Base-by-base conservation (phyloP, 768 basidiomycete species). In the Podaxis sp. region DNA sequence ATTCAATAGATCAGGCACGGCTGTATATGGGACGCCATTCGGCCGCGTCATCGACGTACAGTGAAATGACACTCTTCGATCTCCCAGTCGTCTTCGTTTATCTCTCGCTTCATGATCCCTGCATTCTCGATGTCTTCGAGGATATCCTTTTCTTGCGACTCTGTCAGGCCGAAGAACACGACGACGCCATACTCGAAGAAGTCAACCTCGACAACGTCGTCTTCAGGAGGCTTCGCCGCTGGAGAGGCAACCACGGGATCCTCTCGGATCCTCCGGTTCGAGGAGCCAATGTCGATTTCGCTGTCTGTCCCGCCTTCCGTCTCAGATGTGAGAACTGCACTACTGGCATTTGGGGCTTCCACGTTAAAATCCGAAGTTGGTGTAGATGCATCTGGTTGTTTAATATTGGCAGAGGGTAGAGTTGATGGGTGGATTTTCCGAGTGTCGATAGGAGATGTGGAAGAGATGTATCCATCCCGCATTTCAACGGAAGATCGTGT, bases 41-140 rank as follows among this genome's bases (percentile, higher is more conserved):
- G 54, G 26, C n/a, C 33, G 24, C 11, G 20, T 48, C 22, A 48
- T 55, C 17, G 17, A 81, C 86, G 30, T 70, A 94, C 93, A 11
- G 84, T 81, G 75, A 87, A 97, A 78, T 97, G 95, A 67, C 91
- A 96, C 69, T 95, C 90, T 72, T 98, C 96, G 20, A 96, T 80
- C 71, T 97, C 94, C 95, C 95, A 96, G 66, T 89, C 84, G 10
- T 82, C 84, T 70, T 92, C 85, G 7, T 73, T 73, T 44, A 90
- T 77, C 56, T 78, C 80, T 48, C 89, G 75, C 58, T 82, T 84
- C 79, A 93, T 78, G 1, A 88, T 80, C 2, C 89, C 88, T 0
- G 91, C 93, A 41, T 78, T 82, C 4, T 86, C 83, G 17, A 95
- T 77, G 71, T 98, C 96, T 62, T 96, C 95, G 48, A 98, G 72